Evolutionary conservation across 257 asterid genomes (phyloP).

Genomic region (Linaria vulgaris): DNA sequence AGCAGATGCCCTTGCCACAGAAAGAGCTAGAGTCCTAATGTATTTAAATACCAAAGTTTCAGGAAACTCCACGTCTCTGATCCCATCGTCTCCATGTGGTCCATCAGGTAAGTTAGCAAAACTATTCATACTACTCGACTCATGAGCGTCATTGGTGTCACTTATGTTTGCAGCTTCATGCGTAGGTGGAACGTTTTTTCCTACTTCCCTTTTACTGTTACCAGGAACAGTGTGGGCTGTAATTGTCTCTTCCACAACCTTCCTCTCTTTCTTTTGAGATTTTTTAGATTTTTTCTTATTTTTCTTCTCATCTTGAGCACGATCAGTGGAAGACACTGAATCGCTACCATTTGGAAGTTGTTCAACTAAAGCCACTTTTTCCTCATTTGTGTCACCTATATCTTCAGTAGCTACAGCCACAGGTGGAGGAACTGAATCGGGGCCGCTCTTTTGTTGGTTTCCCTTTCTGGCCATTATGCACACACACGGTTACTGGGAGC

Average conservation of each 20-base stretch:
- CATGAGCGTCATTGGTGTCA: slow-evolving; percentile 29
- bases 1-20: slow-evolving; percentile 53
- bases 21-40: slow-evolving; percentile 49
- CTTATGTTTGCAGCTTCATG: slow-evolving; percentile 37
- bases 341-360: slow-evolving; percentile 43
- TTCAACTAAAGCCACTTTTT: slow-evolving; percentile 34
- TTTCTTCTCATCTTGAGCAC: slow-evolving; percentile 43
- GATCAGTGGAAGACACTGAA: slow-evolving; percentile 32
- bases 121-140: slow-evolving; percentile 26
- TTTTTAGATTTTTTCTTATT: slow-evolving; percentile 49
- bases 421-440: slow-evolving; percentile 44
- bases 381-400: slow-evolving; percentile 33
- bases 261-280: slow-evolving; percentile 52
- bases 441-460: slow-evolving; percentile 52
- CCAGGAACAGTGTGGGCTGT: slow-evolving; percentile 32
- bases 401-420: slow-evolving; percentile 42
- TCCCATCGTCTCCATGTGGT: slow-evolving; percentile 29
- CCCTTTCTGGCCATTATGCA: slow-evolving; percentile 59
- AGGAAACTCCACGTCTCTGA: slow-evolving; percentile 45
- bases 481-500: slow-evolving; percentile 15
- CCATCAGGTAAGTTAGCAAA: slow-evolving; percentile 31
- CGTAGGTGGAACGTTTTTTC: slow-evolving; percentile 32
- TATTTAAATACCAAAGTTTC: slow-evolving; percentile 49
- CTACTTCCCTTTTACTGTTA: slow-evolving; percentile 35
- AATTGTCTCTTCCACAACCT: slow-evolving; percentile 33